phyloP scores from a whole-genome alignment of 768 basidiomycete species.

The Lactifluus echinatus region DNA sequence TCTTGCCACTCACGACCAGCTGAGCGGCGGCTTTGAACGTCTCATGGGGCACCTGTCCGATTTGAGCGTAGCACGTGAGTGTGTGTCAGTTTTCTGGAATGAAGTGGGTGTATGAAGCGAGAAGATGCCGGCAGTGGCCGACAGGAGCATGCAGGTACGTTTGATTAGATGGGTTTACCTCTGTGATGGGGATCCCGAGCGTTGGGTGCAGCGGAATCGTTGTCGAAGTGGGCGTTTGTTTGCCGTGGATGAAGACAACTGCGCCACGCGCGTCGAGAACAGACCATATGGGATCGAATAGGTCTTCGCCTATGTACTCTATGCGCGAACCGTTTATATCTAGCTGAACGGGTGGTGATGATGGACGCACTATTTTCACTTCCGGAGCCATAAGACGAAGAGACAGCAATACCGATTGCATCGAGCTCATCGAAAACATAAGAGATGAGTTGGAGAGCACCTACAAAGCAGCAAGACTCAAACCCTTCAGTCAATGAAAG shows the following conservation, averaged over 20 bases:
- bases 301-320: conserved; percentile 62
- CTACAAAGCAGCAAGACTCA: conserved; percentile 28
- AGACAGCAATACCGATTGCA: conserved; percentile 56
- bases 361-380: conserved; percentile 39
- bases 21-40: conserved; percentile 77
- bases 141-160: no score
- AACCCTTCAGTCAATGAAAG: not conserved
- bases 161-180: no score
- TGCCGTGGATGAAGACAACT: conserved; percentile 66
- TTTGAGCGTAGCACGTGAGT: not conserved
- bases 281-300: conserved; percentile 60
- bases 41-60: conserved; percentile 64
- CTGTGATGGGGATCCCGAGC: conserved; percentile 60
- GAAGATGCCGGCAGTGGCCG: no score
- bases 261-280: conserved; percentile 51
- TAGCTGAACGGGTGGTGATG: not conserved
- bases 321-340: not conserved
- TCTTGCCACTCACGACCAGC: conserved; percentile 63
- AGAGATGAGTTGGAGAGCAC: conserved; percentile 48
- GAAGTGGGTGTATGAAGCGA: no score
- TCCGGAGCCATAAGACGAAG: conserved; percentile 60
- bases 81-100: conserved; percentile 5
- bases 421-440: conserved; percentile 52
- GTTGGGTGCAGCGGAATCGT: conserved; percentile 57
- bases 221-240: conserved; percentile 54